Base-by-base conservation (phyloP, 768 basidiomycete genomes). In the Hypholoma fasciculare region DNA sequence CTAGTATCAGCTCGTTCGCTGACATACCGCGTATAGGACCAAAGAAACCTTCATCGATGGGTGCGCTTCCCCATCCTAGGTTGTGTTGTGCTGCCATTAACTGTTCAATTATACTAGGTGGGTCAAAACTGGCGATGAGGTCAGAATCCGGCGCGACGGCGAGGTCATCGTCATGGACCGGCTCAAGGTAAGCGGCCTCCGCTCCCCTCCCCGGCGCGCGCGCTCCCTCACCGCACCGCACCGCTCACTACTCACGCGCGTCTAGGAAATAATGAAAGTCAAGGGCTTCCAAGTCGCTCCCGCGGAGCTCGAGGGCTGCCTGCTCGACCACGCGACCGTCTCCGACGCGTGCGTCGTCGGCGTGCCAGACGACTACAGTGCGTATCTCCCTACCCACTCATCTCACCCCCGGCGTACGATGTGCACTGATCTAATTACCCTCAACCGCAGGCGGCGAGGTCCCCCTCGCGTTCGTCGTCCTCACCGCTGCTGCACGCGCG, bases 231-330 rank as follows among this genome's bases (percentile, higher is more conserved):
- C 1, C 30, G 6, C 30, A 34, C 36, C 50, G 47, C 34, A 26
- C 30, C 23, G 23, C 23, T 23, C 23, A 23, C 23, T 23, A 23
- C 23, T 4, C 23, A 26, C 12, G 23, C 49, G 26, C 23, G 12
- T 49, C 12, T 51, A 79, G 75, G 79, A 81, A 70, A 78, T 80
- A 47, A 76, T 81, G 76, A 79, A 69, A 73, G 84, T 87, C 43
- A 79, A 73, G 64, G 89, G 89, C 2, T 87, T 86, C 67, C 88
- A 90, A 66, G 88, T 90, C 1, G 86, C 89, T 1, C 89, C 88
- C 2, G 87, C 89, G 3, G 88, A 89, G 61, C 74, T 89, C 8
- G 88, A 89, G 64, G 88, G 82, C 17, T 85, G 85, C 58, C 64
- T 88, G n/a, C 67, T 88, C 23, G 78, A 75, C 44, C 84, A 89